Percentiles rank a stretch among this genome's conserved stretches.
Evolutionary conservation across 768 basidiomycete genomes (phyloP).

Genomic region (Trametes cubensis): DNA sequence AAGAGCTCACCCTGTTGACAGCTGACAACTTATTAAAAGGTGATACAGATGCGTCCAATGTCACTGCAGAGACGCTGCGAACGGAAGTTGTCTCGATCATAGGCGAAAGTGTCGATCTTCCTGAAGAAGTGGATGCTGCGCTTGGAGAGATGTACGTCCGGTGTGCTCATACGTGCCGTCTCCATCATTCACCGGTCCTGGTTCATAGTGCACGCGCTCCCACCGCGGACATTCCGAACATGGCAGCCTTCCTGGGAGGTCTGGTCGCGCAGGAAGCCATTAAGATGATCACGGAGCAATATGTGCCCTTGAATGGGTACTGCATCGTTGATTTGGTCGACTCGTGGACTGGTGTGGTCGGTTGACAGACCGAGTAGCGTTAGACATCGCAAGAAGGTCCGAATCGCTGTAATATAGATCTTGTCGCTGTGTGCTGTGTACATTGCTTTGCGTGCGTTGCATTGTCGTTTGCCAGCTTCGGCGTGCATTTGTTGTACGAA

Average conservation of each 20-base stretch:
- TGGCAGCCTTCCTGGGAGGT: conserved; percentile 91
- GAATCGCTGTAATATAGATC: conserved; percentile 1
- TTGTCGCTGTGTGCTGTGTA: conserved; percentile 13
- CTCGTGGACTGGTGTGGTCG: conserved; percentile 67
- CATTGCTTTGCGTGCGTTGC: conserved; percentile 12
- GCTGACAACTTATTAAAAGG: background rate
- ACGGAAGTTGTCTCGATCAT: conserved; percentile 53
- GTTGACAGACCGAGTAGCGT: conserved; percentile 1
- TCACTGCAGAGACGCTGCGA: conserved; percentile 56
- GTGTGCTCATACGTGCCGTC: background rate
- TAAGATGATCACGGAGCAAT: conserved; percentile 96
- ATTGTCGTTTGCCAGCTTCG: background rate
- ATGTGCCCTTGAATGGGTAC: conserved; percentile 85
- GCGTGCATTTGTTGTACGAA: too few relatives aligned
- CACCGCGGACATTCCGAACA: conserved; percentile 87
- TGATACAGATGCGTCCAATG: conserved; percentile 32
- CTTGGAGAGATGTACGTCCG: conserved; percentile 78
- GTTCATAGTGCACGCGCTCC: conserved; percentile 70
- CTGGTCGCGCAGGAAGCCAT: conserved; percentile 95
- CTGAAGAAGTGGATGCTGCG: conserved; percentile 56
- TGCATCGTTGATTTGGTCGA: conserved; percentile 85
- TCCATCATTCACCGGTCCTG: conserved; percentile 16
- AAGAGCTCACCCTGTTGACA: background rate
- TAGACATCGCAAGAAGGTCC: background rate
- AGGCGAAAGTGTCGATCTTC: conserved; percentile 51